phyloP scores from a whole-genome alignment of 176 grass and related monocot genomes.

The Cocos nucifera region DNA sequence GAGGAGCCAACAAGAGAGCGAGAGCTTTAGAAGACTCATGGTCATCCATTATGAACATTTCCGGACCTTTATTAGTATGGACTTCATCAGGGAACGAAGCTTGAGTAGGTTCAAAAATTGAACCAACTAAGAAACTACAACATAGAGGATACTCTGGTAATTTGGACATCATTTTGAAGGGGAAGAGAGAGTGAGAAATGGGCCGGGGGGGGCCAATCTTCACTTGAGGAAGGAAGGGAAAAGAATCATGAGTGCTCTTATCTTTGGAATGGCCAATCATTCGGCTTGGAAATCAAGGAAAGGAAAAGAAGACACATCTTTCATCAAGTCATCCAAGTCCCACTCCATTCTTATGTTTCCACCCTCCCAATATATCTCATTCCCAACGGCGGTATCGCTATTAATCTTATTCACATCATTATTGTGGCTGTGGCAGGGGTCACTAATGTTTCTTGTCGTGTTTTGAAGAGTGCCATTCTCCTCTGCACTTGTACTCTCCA shows the following conservation, averaged over 20 bases:
- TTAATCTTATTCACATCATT: constrained; percentile 26
- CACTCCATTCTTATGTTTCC: constrained; percentile 58
- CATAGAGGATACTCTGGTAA: no score
- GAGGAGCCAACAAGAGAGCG: no score
- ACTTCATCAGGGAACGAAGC: no score
- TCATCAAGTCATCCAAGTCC: constrained; percentile 99
- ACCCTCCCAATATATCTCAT: constrained; percentile 39
- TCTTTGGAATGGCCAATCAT: constrained; percentile 48
- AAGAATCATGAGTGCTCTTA: background rate
- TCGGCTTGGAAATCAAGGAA: constrained; percentile 99
- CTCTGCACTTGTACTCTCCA: constrained; percentile 37
- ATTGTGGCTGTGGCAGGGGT: constrained; percentile 1
- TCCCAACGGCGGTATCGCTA: constrained; percentile 1
- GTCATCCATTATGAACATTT: no score
- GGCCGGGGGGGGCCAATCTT: no score
- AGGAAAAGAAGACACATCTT: constrained; percentile 83
- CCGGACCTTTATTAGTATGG: no score
- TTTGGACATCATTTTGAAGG: no score
- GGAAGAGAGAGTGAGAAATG: no score
- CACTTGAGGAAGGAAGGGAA: no score
- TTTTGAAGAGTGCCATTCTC: constrained; percentile 18
- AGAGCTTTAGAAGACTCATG: no score
- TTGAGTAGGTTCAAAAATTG: no score
- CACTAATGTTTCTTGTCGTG: constrained; percentile 4
- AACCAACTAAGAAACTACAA: no score